These are phyloP conservation scores for Leishmania martiniquensis DNA, from an alignment of 208 protist species.

Conservation along the genomic window DNA sequence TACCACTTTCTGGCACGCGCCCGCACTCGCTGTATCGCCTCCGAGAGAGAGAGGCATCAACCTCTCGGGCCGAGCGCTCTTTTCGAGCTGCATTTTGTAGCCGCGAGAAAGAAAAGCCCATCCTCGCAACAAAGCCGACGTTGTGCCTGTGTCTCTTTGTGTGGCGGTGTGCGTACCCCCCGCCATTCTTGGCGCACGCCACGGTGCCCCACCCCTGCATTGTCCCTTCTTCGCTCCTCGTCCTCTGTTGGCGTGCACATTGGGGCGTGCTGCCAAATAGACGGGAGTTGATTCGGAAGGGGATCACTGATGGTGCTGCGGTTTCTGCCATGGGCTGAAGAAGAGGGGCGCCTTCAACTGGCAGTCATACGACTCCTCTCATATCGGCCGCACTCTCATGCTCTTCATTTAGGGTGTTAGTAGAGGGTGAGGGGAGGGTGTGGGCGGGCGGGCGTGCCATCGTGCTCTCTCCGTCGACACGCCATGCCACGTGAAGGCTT, in stretches of 20 bases:
- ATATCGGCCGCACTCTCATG: too few relatives aligned
- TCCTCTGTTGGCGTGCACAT: not conserved
- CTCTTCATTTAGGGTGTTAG: too few relatives aligned
- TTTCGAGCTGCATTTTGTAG: not conserved
- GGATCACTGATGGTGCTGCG: not conserved
- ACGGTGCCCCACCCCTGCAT: not conserved
- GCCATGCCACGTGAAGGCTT: too few relatives aligned
- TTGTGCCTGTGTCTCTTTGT: not conserved
- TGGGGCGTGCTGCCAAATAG: not conserved
- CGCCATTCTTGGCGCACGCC: too few relatives aligned
- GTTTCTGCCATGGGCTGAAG: not conserved
- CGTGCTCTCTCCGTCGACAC: too few relatives aligned
- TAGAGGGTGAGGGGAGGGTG: too few relatives aligned
- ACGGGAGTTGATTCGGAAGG: not conserved
- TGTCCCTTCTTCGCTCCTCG: not conserved
- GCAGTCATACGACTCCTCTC: not conserved
- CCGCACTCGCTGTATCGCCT: not conserved
- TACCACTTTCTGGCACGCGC: not conserved
- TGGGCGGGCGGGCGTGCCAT: too few relatives aligned
- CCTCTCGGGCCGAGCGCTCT: not conserved
- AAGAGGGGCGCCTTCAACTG: not conserved
- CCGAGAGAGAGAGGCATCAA: not conserved
- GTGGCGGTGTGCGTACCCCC: not conserved
- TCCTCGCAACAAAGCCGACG: not conserved
- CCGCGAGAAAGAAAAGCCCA: not conserved